Base-by-base conservation (phyloP, 2,329 filamentous ascomycete species). In the Aspergillus hiratsukae region DNA sequence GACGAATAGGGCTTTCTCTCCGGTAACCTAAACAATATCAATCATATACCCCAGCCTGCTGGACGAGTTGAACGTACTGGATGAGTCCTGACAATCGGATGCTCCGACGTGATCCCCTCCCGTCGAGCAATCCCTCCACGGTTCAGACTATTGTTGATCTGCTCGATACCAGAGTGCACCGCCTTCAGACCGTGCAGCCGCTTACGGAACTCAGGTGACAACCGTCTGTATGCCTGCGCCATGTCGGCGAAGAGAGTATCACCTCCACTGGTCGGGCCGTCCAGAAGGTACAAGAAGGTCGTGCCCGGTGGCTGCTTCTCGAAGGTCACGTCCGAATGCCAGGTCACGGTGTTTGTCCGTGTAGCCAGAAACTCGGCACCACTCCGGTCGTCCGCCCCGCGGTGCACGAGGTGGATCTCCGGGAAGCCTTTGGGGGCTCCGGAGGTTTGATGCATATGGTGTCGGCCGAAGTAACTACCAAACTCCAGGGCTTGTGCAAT, bases 281-380 rank as follows among this genome's bases (percentile, higher is more conserved):
- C 91, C n/a, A 97, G 82, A 51, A 91, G 81, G 69, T 95, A 96
- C 37, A 96, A 75, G 75, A 96, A 95, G 0, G 92, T 96, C 0
- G 91, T 96, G 29, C 91, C 90, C 0, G 92, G 91, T 1, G 92
- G 91, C 75, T 97, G 91, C 63, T 83, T 78, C 77, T 96, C 92
- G 69, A 95, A 96, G 0, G 88, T 89, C 1, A 96, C 87, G 64
- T 96, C 91, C 0, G 87, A 89, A 76, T 96, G 91, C 91, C 91
- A 96, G 7, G 90, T 90, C 1, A 95, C 86, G 1, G 87, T 89
- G 74, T 87, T 93, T 3, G 89, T 92, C 23, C 88, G 83, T 49
- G 84, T 83, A 54, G 81, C 76, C 62, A 91, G 86, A 72, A 88
- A 89, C 50, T 82, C 78, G 21, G 82, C 75, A 21, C 79, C 81